Conservation (phyloP, 495 filamentous ascomycete species). For the Letharia lupina region DNA sequence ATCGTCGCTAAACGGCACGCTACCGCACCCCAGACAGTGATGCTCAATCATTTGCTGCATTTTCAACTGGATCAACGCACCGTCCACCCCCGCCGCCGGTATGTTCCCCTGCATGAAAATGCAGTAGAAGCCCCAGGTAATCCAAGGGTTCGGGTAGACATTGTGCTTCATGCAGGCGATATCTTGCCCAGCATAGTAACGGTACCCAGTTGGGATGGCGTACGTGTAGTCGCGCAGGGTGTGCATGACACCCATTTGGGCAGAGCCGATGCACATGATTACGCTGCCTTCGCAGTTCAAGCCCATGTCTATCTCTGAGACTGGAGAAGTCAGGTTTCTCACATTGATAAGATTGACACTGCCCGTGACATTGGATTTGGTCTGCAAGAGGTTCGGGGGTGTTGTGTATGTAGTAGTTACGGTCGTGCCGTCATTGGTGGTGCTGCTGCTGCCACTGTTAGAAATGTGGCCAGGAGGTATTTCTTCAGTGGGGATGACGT, state of each 20-base stretch:
- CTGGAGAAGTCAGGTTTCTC: neutral
- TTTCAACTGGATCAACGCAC: conserved; percentile 4
- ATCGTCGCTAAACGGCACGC: conserved; percentile 5
- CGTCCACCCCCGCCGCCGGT: conserved; percentile 3
- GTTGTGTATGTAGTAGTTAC: neutral
- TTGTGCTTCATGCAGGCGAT: conserved; percentile 8
- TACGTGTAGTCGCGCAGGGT: conserved; percentile 10
- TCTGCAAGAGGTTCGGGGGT: neutral
- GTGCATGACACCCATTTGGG: neutral
- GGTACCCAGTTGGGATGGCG: neutral
- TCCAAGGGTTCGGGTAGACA: neutral
- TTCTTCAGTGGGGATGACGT: too few relatives aligned
- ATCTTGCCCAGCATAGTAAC: neutral
- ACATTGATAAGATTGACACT: neutral
- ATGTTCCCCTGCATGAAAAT: conserved; percentile 10
- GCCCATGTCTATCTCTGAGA: neutral
- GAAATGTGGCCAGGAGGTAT: too few relatives aligned
- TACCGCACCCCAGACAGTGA: conserved; percentile 15
- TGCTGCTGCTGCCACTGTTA: neutral
- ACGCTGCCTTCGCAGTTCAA: neutral
- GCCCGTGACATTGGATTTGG: neutral
- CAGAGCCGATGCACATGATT: neutral
- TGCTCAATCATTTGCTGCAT: conserved; percentile 14
- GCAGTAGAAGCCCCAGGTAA: conserved; percentile 9
- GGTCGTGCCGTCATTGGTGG: neutral